Evolutionary conservation across 2,329 filamentous ascomycete genomes (phyloP).

Genomic region (Plectosphaerella sp.): DNA sequence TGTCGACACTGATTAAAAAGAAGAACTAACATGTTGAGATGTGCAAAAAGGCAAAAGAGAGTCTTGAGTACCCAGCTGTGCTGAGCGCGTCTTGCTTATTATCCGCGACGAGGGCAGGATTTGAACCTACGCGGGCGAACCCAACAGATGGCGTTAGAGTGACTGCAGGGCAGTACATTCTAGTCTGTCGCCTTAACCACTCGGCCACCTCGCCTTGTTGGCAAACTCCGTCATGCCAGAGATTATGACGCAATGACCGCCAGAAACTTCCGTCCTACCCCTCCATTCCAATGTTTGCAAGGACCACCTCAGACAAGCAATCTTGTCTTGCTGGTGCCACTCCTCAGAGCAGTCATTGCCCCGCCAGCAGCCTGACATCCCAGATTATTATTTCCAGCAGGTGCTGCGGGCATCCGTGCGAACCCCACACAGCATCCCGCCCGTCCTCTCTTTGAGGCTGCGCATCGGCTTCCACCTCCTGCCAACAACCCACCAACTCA

Average conservation of each 20-base stretch:
- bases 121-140: conserved; percentile 7
- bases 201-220: background rate
- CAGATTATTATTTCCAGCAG: background rate
- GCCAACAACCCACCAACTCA: background rate
- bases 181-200: background rate
- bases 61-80: background rate
- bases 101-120: conserved; percentile 1
- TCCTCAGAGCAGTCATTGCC: background rate
- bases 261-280: no score
- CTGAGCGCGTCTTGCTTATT: background rate
- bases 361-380: conserved; percentile 1
- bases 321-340: background rate
- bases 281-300: background rate
- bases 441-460: background rate
- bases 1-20: no score
- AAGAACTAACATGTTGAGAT: background rate
- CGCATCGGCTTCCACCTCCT: background rate
- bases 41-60: background rate
- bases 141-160: conserved; percentile 3
- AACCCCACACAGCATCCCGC: background rate
- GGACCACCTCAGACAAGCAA: background rate
- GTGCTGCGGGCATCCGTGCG: background rate
- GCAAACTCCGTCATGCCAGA: no score
- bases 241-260: no score
- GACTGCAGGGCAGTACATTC: background rate